Base-by-base conservation (phyloP, 2,329 filamentous ascomycete species). In the Aspergillus vadensis region DNA sequence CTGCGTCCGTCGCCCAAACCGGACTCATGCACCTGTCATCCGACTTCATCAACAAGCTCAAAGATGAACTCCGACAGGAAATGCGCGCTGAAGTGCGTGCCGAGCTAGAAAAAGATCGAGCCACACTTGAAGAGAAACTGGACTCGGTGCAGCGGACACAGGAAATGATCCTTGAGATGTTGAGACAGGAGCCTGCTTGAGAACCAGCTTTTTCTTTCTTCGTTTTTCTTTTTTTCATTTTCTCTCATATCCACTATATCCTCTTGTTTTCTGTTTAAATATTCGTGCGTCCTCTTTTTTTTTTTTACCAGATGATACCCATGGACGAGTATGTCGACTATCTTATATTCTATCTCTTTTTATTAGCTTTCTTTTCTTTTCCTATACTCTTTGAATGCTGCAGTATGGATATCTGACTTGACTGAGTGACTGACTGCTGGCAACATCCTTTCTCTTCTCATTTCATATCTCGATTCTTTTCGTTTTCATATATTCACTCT, bases 161-260 rank as follows among this genome's bases (percentile, higher is more conserved):
- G 59, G 72, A 78, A 39, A 72, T 78, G 71, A 78, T 79, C 57
- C 60, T 79, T 47, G 73, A 77, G 23, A 73, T 77, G 74, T 61
- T 78, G 59, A 69, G 73, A 62, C 75, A 77, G 64, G 72, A 73
- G 47, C 70, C 71, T 59, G 53, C 63, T 50, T 74, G 63, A 70
- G 5, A 23, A 10, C 1, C 3, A 0, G 25, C 8, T 15, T 39
- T 39, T 25, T 54, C 17, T 15, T 19, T 47, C 43, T 57, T 62
- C 53, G 14, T 14, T 43, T 44, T 7, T 19, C n/a, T 25, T 21
- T 7, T 47, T 17, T 19, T 21, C 27, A 30, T 44, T 12, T 32
- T 50, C 25, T 21, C 49, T 19, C 30, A 17, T 25, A 39, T 8
- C 39, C n/a, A 14, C 25, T 23, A 32, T 41, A 1, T 56, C 36